Base-by-base conservation (phyloP, 2,329 filamentous ascomycete genomes). In the Sporothrix pseudoabietina region DNA sequence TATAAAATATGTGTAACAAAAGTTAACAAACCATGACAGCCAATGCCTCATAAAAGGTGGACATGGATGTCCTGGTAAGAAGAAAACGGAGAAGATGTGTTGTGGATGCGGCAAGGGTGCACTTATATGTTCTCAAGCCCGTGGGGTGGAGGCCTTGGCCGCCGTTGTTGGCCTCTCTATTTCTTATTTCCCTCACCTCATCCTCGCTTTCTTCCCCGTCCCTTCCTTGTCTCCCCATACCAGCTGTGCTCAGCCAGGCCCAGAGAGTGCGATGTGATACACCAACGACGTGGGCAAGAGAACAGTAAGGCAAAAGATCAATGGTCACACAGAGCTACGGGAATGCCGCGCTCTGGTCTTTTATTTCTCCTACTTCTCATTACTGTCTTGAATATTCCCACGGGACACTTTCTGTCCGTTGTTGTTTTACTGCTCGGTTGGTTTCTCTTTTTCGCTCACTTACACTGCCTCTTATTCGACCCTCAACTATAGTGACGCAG, bases 221-320 rank as follows among this genome's bases (percentile, higher is more conserved):
- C 39, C 39, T 30, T 47, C 47, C 9, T 66, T 47, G 10, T 47
- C 61, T 47, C 39, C n/a, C 10, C 61, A 19, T 44, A 19, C 30
- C n/a, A 5, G 39, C 22, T 22, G 39, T 66, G 39, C 61, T 41
- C 59, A 44, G 39, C 39, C 61, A 47, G 61, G 59, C 19, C n/a
- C 65, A 35, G n/a, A 47, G 22, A 32, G 19, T 54, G 1, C 14
- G 44, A 55, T 19, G 47, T 54, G 47, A 10, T 54, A 69, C 66
- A 69, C 66, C 30, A 69, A 39, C 66, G 66, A 69, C 30, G 66
- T 69, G 47, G 47, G 47, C 66, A 5, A 54, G 41, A 26, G 61
- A 30, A 12, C 26, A 39, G 10, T 32, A n/a, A 16, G 32, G 57
- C 52, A 14, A 39, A 39, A 39, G 39, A 12, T 16, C 7, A 16